phyloP scores from a whole-genome alignment of 257 asterid species.

The Nicotiana otophora region DNA sequence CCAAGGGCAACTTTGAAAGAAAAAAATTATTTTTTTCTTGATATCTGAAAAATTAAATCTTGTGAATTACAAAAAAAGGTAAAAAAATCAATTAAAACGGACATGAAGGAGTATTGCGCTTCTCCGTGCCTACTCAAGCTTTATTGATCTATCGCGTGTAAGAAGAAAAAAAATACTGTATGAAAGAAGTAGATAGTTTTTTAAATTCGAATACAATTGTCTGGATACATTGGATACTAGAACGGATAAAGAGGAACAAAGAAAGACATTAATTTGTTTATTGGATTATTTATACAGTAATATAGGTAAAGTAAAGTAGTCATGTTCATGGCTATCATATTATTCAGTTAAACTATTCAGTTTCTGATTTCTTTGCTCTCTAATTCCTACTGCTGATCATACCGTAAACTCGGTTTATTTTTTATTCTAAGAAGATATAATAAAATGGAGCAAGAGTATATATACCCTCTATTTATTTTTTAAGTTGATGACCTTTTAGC shows the following conservation, averaged over 20 bases:
- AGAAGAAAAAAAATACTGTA: not conserved
- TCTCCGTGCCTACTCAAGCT: not conserved
- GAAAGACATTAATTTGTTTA: not conserved
- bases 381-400: conserved; percentile 5
- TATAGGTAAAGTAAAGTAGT: not conserved
- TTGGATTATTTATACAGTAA: not conserved
- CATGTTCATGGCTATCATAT: conserved; percentile 11
- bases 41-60: no score
- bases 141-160: not conserved
- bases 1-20: no score
- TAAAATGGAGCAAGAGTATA: not conserved
- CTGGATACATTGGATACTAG: not conserved
- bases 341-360: not conserved
- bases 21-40: no score
- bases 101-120: not conserved
- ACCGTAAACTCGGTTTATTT: not conserved
- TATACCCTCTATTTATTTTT: not conserved
- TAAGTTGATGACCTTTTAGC: not conserved
- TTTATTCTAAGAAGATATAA: not conserved
- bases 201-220: not conserved
- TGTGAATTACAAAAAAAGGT: no score
- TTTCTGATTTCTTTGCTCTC: conserved; percentile 1
- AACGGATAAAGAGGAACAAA: not conserved
- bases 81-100: no score
- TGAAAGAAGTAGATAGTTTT: not conserved